Base-by-base conservation (phyloP, 1,284 basidiomycete species). In the Moesziomyces sp. region DNA sequence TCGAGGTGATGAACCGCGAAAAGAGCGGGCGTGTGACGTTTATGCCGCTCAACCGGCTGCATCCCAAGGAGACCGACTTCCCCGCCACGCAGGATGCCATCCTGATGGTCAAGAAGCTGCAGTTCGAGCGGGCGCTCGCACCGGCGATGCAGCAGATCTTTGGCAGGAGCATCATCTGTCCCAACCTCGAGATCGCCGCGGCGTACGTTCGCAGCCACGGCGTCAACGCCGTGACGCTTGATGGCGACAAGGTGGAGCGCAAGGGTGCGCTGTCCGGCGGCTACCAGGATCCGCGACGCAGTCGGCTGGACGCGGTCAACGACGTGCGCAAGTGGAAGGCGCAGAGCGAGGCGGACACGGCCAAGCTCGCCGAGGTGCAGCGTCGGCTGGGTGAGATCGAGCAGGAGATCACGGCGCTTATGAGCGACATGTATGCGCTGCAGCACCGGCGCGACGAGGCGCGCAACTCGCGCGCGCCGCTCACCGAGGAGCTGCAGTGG, bases 141-240 rank as follows among this genome's bases (percentile, higher is more conserved):
- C 91, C 92, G 74, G 97, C 97, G 0, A 93, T 99, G 85, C 90
- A 95, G 82, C 96, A 98, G 84, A 94, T 99, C n/a, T 99, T 99
- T 79, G 94, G 94, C 35, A 94, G 94, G 85, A 98, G 94, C 0
- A 94, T 96, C 84, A 92, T 99, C 40, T 98, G 96, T 83, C 89
- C 91, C 35, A 93, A 96, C 81, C 89, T 99, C 59, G 91, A 91
- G 11, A 91, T 95, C 75, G 96, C 94, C 9, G 92, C 94, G 5
- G 92, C 93, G 7, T 99, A 98, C 84, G 94, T 96, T 50, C 92
- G 96, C 81, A 92, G 91, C 77, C 94, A 98, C 83, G 91, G 91
- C 5, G 91, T 99, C 82, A 98, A 97, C 85, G 95, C 94, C 10
- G 97, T 99, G 85, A 99, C 97, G 5, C 88, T 97, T 45, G 95